Evolutionary conservation across 2,329 filamentous ascomycete species (phyloP), one percentile per base, ranked within the genome.

Genomic region (Neofusicoccum sp.): DNA sequence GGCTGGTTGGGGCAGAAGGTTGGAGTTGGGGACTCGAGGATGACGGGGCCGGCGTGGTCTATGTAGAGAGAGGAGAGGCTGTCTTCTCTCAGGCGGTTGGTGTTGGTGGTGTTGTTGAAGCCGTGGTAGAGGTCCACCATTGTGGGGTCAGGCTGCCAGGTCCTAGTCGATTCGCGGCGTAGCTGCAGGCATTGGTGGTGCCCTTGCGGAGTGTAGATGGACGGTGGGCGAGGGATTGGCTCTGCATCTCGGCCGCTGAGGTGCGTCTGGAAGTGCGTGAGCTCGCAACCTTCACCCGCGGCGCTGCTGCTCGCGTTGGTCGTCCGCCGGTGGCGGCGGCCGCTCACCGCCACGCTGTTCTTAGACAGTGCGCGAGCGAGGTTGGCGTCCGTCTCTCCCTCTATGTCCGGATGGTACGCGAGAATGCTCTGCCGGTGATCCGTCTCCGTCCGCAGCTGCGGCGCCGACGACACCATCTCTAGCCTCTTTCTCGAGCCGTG

Each of bases 211-310:
- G 31, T 22, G 36, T 44, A 34, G 52, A 16, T 9, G 28, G 52
- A 29, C 6, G 52, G 52, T 14, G 37, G 29, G 52, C 22, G 43
- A 6, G 41, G 16, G 11, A 43, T 43, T 6, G 16, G 14, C 4
- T 43, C 41, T n/a, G 11, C 14, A n/a, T 16, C 14, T 16, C n/a
- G 11, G 41, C 7, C 31, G 56, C 56, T 60, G 33, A 60, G 56
- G 28, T 60, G 56, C 22, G 56, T 48, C 5, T 49, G 56, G 34
- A 60, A 48, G n/a, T 36, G 34, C 16, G 33, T 28, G 22, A 60
- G 56, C 45, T 60, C 56, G 6, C 36, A 60, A 12, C 56, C 56
- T 37, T 60, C 56, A 12, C 56, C 56, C 9, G 56, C 36, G 14
- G 44, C 56, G 22, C 28, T 49, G 34, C 56, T 60, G 16, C 28